Base-by-base conservation (phyloP, 176 grass and related monocot species). In the Pontederia crassipes region DNA sequence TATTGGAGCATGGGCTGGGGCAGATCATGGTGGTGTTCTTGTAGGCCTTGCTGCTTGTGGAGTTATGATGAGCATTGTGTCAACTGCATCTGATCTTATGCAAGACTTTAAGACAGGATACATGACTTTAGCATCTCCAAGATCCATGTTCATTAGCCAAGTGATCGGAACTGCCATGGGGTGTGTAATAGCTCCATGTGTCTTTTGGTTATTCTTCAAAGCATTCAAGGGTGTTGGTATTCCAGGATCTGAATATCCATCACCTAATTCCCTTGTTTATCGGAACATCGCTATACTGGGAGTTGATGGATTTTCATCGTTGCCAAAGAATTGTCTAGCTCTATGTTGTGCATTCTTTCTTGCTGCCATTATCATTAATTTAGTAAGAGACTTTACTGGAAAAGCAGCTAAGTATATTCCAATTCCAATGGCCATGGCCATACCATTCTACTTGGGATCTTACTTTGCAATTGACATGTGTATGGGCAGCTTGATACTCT, bases 101-200 rank as follows among this genome's bases (percentile, higher is more conserved):
- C 73, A 77, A 32, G 85, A 88, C 35, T 47, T 77, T 46, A 88
- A 80, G 76, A 74, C 76, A 28, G 73, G 59, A 15, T 83, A 71
- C 35, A 58, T 80, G 85, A 88, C 85, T 9, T 24, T 83, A 3
- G 76, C 85, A 2, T 88, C 85, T 0, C 76, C 77, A 47, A 45
- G 46, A 28, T 56, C 61, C 47, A 76, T 88, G 57, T 55, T 77
- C 8, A 20, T 75, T 2, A 81, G 69, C 2, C 80, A 83, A 49
- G 46, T 80, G 15, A 51, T 62, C 2, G 85, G 85, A 9, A 68
- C 66, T n/a, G 66, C 66, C 28, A 68, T 68, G 66, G 51, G 51
- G 16, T 56, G 66, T 13, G 51, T 68, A 5, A 68, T 68, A 11
- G 66, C 28, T n/a, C 66, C 66, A 4, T 47, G 14, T 0, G 66